phyloP scores from a whole-genome alignment of 192 early-diverging fungal genomes.

The Fimicolochytrium jonesii region DNA sequence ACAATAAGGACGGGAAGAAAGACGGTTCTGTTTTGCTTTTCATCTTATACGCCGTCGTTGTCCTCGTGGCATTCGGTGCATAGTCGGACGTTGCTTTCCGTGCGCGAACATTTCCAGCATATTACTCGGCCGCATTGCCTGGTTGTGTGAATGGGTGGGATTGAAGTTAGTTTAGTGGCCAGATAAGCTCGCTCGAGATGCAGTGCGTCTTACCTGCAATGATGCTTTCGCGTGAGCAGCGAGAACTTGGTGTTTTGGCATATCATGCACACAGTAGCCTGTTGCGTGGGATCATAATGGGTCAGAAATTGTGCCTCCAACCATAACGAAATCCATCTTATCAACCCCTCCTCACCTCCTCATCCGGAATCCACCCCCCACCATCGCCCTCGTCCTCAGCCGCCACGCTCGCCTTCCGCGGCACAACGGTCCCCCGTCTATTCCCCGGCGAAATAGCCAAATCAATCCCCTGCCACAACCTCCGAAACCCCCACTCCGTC shows the following conservation, averaged over 20 bases:
- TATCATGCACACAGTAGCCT: constrained; percentile 18
- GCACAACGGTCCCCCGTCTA: constrained; percentile 9
- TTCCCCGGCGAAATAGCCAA: background rate
- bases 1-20: too few species aligned
- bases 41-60: too few species aligned
- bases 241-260: constrained; percentile 15
- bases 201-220: constrained; percentile 15
- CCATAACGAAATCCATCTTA: too few species aligned
- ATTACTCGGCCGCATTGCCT: constrained; percentile 23
- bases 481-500: constrained; percentile 14
- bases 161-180: background rate
- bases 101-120: constrained; percentile 19
- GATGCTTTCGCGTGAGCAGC: constrained; percentile 14
- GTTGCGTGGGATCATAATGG: too few species aligned
- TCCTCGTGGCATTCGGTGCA: constrained; percentile 17
- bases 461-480: constrained; percentile 19
- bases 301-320: too few species aligned
- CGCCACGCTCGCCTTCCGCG: background rate
- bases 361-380: constrained; percentile 16
- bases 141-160: background rate
- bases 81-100: background rate
- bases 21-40: too few species aligned
- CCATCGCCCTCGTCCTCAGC: too few species aligned
- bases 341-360: too few species aligned
- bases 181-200: background rate